Evolutionary conservation across 495 filamentous ascomycete species (phyloP).

Genomic region (Cairneyella variabilis): DNA sequence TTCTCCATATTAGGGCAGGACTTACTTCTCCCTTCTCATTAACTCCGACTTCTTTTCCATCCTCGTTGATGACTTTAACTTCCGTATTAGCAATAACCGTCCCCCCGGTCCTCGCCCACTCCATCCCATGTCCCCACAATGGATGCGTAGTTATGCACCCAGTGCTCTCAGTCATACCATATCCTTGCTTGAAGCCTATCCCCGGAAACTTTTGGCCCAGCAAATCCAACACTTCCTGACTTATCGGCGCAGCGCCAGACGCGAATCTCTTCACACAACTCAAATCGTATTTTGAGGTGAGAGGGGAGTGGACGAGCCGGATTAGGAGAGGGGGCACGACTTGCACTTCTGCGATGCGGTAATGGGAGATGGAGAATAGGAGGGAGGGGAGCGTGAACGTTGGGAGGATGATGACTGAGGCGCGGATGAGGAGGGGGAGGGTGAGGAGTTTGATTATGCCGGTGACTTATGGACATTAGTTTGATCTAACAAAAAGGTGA

Average conservation of each 20-base stretch:
- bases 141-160: constrained; percentile 58
- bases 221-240: too few species aligned
- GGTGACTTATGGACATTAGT: background rate
- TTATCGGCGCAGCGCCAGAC: too few species aligned
- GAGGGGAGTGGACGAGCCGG: constrained; percentile 50
- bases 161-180: constrained; percentile 67
- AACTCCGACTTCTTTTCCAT: constrained; percentile 41
- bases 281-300: constrained; percentile 55
- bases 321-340: too few species aligned
- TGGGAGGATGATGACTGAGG: background rate
- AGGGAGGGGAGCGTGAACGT: background rate
- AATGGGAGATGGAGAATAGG: background rate
- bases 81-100: constrained; percentile 54
- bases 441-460: constrained; percentile 15
- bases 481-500: background rate
- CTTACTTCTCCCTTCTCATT: constrained; percentile 60
- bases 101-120: constrained; percentile 54
- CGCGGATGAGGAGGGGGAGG: background rate
- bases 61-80: constrained; percentile 53
- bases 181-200: constrained; percentile 63
- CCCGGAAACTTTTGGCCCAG: constrained; percentile 52
- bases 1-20: too few species aligned
- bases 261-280: too few species aligned
- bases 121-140: constrained; percentile 47
- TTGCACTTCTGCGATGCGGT: too few species aligned